Conservation (phyloP, 192 early-diverging fungal genomes). For the Podila epigama region DNA sequence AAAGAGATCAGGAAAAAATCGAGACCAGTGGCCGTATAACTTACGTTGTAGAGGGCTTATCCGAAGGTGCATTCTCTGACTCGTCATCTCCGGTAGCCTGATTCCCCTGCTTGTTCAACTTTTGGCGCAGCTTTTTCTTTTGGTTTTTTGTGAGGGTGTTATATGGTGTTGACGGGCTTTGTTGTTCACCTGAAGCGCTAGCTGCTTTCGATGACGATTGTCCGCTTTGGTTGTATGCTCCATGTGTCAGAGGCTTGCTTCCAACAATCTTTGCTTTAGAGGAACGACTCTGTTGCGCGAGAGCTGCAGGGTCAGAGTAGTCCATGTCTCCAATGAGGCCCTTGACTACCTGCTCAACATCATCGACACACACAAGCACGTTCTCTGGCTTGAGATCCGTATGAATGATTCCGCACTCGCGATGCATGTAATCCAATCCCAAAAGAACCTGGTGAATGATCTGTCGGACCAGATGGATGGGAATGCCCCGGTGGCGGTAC, state of each 20-base stretch:
- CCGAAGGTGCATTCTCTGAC: neutral
- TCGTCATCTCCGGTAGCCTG: constrained; percentile 14
- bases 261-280: constrained; percentile 32
- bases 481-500: constrained; percentile 85
- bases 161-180: constrained; percentile 24
- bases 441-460: constrained; percentile 90
- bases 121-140: constrained; percentile 46
- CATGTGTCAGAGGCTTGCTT: constrained; percentile 29
- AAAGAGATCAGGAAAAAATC: neutral
- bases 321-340: constrained; percentile 50
- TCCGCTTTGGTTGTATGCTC: constrained; percentile 1
- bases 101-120: constrained; percentile 28
- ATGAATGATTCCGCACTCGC: constrained; percentile 95
- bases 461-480: constrained; percentile 85
- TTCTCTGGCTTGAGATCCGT: constrained; percentile 99
- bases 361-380: constrained; percentile 89
- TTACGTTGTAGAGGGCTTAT: constrained; percentile 23
- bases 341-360: constrained; percentile 82
- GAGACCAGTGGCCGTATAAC: neutral
- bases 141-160: constrained; percentile 49
- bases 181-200: neutral
- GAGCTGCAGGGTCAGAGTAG: constrained; percentile 45
- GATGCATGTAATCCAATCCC: constrained; percentile 94
- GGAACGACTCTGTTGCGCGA: constrained; percentile 38
- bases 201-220: neutral